Evolutionary conservation across 2,329 filamentous ascomycete genomes (phyloP), one percentile per base, ranked within the genome.

Genomic region (Botrytis elliptica): DNA sequence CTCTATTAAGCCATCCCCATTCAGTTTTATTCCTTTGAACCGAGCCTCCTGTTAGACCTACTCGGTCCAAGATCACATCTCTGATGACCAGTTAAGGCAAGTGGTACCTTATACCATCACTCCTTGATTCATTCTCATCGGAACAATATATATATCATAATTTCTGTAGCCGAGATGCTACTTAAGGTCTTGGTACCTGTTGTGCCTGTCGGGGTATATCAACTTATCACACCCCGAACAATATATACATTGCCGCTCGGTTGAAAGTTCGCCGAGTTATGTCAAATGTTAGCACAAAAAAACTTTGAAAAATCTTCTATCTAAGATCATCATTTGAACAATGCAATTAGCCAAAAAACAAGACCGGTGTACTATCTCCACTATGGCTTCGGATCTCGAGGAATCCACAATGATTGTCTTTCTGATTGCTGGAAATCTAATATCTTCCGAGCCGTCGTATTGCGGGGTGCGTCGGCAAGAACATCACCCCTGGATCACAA

Each of bases 391-490:
- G 57, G 18, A 25, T 29, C 44, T 62, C 22, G 33, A n/a, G 22
- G 6, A 68, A 72, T 49, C 71, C 71, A 69, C 63, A 29, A 33
- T 72, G 42, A 33, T 38, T 46, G 40, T 33, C 55, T 40, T 33
- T 72, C 71, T 60, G 64, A 72, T 72, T 72, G 71, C 71, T 72
- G 71, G 63, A 72, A 72, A 49, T 36, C 36, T 14, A 67, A 38
- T 20, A 60, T 42, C 29, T 44, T 59, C 44, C 22, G 71, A 67
- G 40, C 33, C 52, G 25, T 36, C 40, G 42, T 22, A 36, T 33
- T 68, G 71, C 63, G 71, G 64, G 71, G 71, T 72, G 64, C n/a
- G 25, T 69, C 25, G 38, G 46, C 46, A 55, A 55, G 70, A 52
- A 20, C 3, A 71, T 57, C 16, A 46, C 25, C 33, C 36, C 22